phyloP scores from a whole-genome alignment of 345 rosid species.

The Heritiera fomes region DNA sequence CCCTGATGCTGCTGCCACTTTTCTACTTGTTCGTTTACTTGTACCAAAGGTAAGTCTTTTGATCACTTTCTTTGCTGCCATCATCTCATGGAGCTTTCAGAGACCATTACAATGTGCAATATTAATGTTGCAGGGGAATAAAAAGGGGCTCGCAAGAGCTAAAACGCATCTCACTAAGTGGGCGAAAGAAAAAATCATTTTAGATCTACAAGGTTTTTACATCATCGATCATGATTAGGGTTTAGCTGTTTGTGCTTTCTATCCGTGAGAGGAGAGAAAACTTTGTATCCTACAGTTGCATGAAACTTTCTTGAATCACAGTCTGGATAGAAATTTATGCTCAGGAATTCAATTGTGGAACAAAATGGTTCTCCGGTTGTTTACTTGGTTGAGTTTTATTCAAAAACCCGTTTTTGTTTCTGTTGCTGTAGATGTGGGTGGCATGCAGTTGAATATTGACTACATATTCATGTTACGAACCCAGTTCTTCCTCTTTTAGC shows the following conservation, averaged over 20 bases:
- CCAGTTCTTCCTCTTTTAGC: background rate
- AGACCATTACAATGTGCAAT: slow-evolving; percentile 16
- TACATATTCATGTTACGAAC: background rate
- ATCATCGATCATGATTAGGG: background rate
- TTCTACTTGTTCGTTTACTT: slow-evolving; percentile 59
- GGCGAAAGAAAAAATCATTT: slow-evolving; percentile 52
- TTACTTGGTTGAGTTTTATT: background rate
- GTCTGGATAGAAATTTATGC: background rate
- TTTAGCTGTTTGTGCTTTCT: background rate
- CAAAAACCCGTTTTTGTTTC: background rate
- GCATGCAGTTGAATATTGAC: background rate
- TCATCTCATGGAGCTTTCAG: background rate
- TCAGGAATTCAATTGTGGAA: background rate
- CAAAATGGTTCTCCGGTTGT: background rate
- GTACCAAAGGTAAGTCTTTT: slow-evolving; percentile 54
- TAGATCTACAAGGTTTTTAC: slow-evolving; percentile 16
- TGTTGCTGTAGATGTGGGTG: background rate
- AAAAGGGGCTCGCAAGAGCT: slow-evolving; percentile 58
- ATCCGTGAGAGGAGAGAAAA: background rate
- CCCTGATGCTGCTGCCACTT: slow-evolving; percentile 58
- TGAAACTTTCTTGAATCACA: background rate
- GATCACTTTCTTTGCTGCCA: background rate
- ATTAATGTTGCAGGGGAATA: slow-evolving; percentile 51
- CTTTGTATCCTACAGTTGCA: background rate
- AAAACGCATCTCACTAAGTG: slow-evolving; percentile 46